phyloP scores from a whole-genome alignment of 345 rosid species.

The Hibiscus mutabilis region DNA sequence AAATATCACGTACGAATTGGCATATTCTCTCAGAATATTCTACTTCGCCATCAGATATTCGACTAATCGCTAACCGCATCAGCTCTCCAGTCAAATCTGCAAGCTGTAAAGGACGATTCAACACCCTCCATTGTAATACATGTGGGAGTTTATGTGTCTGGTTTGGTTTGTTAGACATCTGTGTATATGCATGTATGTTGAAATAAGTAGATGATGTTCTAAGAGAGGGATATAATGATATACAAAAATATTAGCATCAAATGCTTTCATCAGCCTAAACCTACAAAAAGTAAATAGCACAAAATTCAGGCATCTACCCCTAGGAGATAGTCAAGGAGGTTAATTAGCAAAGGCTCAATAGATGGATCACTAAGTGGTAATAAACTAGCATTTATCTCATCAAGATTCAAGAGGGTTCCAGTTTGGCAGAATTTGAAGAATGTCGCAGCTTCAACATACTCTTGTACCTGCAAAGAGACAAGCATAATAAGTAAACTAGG shows the following conservation, averaged over 20 bases:
- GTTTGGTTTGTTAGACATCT: neutral
- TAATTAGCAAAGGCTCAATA: constrained; percentile 67
- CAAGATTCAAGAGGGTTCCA: constrained; percentile 57
- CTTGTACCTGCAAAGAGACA: constrained; percentile 63
- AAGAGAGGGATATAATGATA: neutral
- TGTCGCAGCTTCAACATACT: constrained; percentile 92
- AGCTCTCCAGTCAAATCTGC: constrained; percentile 98
- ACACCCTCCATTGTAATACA: neutral
- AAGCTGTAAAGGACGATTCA: constrained; percentile 36
- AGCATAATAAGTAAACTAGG: neutral
- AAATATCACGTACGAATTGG: constrained; percentile 66
- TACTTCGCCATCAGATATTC: constrained; percentile 83
- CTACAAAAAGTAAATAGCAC: constrained; percentile 4
- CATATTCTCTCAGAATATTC: constrained; percentile 78
- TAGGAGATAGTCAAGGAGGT: constrained; percentile 82
- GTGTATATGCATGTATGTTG: neutral
- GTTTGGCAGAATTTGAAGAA: constrained; percentile 73
- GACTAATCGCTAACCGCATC: constrained; percentile 90
- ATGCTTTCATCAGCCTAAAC: neutral
- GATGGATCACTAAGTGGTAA: constrained; percentile 63
- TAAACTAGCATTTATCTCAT: constrained; percentile 65
- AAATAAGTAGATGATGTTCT: neutral
- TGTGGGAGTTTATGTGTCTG: neutral
- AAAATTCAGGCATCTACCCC: constrained; percentile 50
- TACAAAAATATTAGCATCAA: neutral